phyloP scores from a whole-genome alignment of 305 asterid genomes.

The Fraxinus floribunda region DNA sequence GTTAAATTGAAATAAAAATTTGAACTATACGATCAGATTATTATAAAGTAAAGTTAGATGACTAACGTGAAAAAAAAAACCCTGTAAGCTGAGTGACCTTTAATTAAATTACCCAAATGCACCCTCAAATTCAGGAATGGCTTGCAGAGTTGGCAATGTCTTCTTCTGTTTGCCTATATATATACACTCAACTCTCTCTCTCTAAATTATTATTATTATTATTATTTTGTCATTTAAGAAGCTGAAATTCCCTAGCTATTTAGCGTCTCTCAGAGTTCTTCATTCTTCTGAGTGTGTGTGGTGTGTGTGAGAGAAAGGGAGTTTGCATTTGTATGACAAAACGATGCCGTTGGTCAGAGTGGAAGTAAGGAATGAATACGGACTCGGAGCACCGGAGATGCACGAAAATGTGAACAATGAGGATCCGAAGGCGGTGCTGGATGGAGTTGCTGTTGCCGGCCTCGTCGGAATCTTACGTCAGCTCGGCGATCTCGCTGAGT shows the following conservation, averaged over 20 bases:
- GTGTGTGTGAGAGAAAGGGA: constrained; percentile 7
- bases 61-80: neutral
- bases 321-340: neutral
- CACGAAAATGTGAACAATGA: constrained; percentile 50
- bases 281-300: constrained; percentile 4
- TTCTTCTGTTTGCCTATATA: neutral
- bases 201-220: neutral
- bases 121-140: neutral
- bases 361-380: constrained; percentile 71
- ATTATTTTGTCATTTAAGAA: neutral
- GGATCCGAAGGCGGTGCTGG: constrained; percentile 76
- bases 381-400: constrained; percentile 71
- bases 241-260: neutral
- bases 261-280: neutral
- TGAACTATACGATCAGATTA: neutral
- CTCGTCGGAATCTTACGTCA: constrained; percentile 86
- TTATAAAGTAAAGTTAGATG: neutral
- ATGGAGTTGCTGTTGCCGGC: constrained; percentile 79
- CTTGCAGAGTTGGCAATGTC: constrained; percentile 14
- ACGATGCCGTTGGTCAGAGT: constrained; percentile 80
- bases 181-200: constrained; percentile 20
- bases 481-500: constrained; percentile 96
- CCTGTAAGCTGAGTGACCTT: neutral
- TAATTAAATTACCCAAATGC: neutral
- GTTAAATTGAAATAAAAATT: neutral